Evolutionary conservation across 225 moss, liverwort and hornwort genomes (phyloP), one percentile per base, ranked within the genome.

Genomic region (Takakia lepidozioides): DNA sequence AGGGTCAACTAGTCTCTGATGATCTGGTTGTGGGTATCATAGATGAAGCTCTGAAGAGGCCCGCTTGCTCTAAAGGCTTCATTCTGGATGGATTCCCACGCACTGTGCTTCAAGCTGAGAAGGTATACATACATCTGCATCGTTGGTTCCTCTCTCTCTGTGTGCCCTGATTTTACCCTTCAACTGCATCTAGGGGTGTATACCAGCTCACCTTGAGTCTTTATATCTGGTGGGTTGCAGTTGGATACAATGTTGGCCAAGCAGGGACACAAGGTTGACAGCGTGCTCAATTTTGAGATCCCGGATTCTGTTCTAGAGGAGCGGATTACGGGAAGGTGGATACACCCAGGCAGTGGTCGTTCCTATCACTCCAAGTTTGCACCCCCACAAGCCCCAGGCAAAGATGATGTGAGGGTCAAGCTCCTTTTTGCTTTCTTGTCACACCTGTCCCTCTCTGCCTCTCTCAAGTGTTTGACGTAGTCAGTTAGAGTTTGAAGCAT

Each of bases 21-120:
- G 84, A 84, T 72, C 66, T 79, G 49, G 84, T 84, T 1, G 63
- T 84, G 10, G 79, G 79, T 2, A 84, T 75, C 19, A 84, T 84
- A 27, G 69, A 79, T 51, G 75, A 79, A 27, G 84, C 84, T 30
- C 40, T 80, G 14, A 75, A 79, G 49, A 65, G 69, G 13, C 72
- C 69, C 10, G 13, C 60, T 41, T 84, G 84, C 55, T 13, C 51
- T 2, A 79, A 84, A 37, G 84, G 84, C 19, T 84, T 84, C 56
- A 73, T 84, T 27, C 58, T 84, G 4, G 75, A 84, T 22, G 75
- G 75, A 3, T 84, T 84, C 27, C 75, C 82, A 23, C 82, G 78
- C 22, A 83, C 78, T 11, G 71, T 78, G 37, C 58, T 48, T 18
- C 79, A 74, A 58, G 78, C 79, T 27, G 62, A 79, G 52, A 84